Percentiles rank a stretch among this genome's conserved stretches.
phyloP scores from a whole-genome alignment of 2,329 filamentous ascomycete species.

The Periconia digitata region DNA sequence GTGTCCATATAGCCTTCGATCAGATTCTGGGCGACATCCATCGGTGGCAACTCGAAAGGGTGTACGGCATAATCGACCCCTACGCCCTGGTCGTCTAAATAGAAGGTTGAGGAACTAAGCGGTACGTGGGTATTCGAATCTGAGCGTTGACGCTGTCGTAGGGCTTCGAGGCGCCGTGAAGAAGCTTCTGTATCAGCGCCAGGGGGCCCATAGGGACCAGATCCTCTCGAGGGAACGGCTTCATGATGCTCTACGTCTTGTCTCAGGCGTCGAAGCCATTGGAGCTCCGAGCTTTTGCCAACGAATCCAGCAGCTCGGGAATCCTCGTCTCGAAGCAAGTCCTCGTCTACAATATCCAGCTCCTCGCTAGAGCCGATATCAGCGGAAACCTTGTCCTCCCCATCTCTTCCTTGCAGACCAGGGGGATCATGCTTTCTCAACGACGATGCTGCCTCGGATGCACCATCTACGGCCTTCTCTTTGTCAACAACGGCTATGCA shows the following conservation, averaged over 20 bases:
- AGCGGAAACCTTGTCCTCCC: too few species aligned
- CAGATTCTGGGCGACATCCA: not conserved
- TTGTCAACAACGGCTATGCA: not conserved
- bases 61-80: constrained; percentile 20
- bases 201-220: constrained; percentile 14
- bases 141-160: not conserved
- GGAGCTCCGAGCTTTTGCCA: not conserved
- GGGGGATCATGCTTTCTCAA: too few species aligned
- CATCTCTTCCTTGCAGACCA: too few species aligned
- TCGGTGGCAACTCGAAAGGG: not conserved
- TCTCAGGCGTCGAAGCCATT: not conserved
- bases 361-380: constrained; percentile 17
- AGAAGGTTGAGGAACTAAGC: constrained; percentile 32
- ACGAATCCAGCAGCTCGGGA: not conserved
- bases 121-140: constrained; percentile 14
- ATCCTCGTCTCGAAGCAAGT: too few species aligned
- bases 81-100: constrained; percentile 36
- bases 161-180: not conserved
- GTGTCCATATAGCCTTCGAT: not conserved
- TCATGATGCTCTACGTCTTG: constrained; percentile 12
- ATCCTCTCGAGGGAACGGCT: not conserved
- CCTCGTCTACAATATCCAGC: too few species aligned
- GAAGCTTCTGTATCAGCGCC: not conserved
- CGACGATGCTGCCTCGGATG: too few species aligned
- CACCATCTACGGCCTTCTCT: not conserved